Evolutionary conservation across 78 protist genomes (phyloP), one percentile per base, ranked within the genome.

Genomic region (Salpingoeca rosetta): DNA sequence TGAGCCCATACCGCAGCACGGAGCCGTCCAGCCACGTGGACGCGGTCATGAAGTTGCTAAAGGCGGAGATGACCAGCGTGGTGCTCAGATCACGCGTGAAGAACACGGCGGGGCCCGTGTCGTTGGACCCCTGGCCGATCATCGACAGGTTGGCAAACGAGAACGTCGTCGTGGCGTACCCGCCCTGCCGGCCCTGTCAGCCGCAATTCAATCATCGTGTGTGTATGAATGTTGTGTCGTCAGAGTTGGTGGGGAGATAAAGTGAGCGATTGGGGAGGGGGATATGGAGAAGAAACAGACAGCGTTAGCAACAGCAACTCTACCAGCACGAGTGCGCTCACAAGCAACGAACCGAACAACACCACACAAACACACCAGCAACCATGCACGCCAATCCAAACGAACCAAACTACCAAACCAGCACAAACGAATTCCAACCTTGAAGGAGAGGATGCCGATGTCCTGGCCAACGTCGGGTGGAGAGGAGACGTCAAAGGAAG

Each of bases 1-100:
- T n/a, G 24, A 75, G 28, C 7, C 87, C 87, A n/a, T 38, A 75
- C 35, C 27, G 22, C 45, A 84, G 75, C 38, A 41, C 7, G 38
- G 44, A 12, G 87, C 44, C 44, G 78, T 36, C 37, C 22, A 12
- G 36, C 40, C 38, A 22, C 44, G 37, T 36, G 40, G 41, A 12
- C 35, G 76, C 44, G 36, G 78, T 78, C 86, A 83, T 83, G 57
- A 83, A 83, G 44, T 57, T 65, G 57, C n/a, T 11, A 40, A 35
- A 57, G 26, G 74, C 1, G 42, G 56, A 37, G 79, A 83, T 2
- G 36, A 83, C 86, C 39, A 35, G 24, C 42, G 57, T 36, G 12
- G 45, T 82, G 84, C 35, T 24, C 35, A 82, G 65, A 44, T 82
- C 84, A 24, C 17, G 10, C 28, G 40, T 40, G 17, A 77, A 77